Base-by-base conservation (phyloP, 2,329 filamentous ascomycete genomes). In the Neonectria magnoliae region DNA sequence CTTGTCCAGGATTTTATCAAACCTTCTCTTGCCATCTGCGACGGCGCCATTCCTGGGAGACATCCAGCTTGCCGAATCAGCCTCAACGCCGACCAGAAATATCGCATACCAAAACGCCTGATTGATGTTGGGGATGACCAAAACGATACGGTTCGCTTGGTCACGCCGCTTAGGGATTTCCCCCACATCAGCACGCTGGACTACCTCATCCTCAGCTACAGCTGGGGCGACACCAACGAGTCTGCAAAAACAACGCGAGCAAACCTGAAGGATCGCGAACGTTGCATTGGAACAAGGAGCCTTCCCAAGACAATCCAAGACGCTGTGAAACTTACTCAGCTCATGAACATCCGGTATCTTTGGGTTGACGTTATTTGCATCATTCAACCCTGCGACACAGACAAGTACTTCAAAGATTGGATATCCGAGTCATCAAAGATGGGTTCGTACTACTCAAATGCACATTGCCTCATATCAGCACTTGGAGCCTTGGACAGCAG, bases 401-500 rank as follows among this genome's bases (percentile, higher is more conserved):
- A 65, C 16, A 11, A 13, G 4, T 54, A 65, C 20, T 16, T 55
- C 6, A 25, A 55, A 4, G 62, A 67, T 20, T 67, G 57, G 53
- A 51, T 59, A 6, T 14, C 2, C 5, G 65, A 65, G 44, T 54
- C 65, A 11, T 48, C 57, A 0, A 57, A 45, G 3, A 67, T 67
- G 20, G 65, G 58, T 11, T 47, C 54, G 3, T 67, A 65, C n/a
- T 63, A 67, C 13, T 11, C 61, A 1, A 60, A 65, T 7, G 57
- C 62, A 1, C 29, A 50, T 22, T 67, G 62, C 20, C 48, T 59
- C 33, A 60, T 67, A 4, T 66, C 62, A 1, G 65, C 62, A 3
- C 52, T 53, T 5, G 53, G 33, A 8, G 44, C 65, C 14, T 36
- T 38, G 0, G 65, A 67, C 16, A 65, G 62, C 10, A 42, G n/a